Evolutionary conservation across 352 stramenopile genomes (phyloP), one percentile per base, ranked within the genome.

Genomic region (Plasmopara muralis): DNA sequence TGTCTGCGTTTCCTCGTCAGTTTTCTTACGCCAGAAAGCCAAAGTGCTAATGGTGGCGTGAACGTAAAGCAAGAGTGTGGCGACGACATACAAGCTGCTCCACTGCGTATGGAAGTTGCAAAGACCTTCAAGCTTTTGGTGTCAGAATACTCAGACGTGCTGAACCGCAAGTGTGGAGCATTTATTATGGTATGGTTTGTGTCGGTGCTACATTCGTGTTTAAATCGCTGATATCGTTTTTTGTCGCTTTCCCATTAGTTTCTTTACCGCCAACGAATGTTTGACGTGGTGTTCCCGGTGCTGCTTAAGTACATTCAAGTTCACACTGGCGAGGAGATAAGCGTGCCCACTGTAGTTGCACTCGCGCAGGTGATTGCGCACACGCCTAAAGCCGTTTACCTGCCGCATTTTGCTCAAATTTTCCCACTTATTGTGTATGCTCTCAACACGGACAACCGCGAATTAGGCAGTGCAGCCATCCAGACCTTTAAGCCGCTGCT

Each of bases 401-500:
- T 87, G 57, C 77, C 81, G 18, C 80, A 89, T 31, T 51, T 91
- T 29, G 64, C 64, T 43, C 83, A 77, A 55, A 89, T 93, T 50
- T 88, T 91, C 56, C 83, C 83, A 37, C 70, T 91, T 41, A 84
- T 93, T 67, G 75, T 92, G 37, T 74, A 86, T 35, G 83, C 81
- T 30, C 79, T 93, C 58, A 91, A 87, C 59, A 77, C 71, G 47
- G 78, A 89, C 56, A 65, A 81, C 53, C 45, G 60, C 14, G 82
- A 87, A 54, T 63, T 93, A 37, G 78, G 83, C 12, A 87, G 77
- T 47, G 77, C 83, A n/a, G 78, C 81, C 9, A 84, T 93, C 35
- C 64, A 72, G 49, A 89, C 78, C 25, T 93, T 90, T 54, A 85
- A 86, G 33, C 62, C 77, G 41, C 64, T 89, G 50, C 66, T 91